Base-by-base conservation (phyloP, 2,329 filamentous ascomycete genomes). In the Aspergillus clavatus region DNA sequence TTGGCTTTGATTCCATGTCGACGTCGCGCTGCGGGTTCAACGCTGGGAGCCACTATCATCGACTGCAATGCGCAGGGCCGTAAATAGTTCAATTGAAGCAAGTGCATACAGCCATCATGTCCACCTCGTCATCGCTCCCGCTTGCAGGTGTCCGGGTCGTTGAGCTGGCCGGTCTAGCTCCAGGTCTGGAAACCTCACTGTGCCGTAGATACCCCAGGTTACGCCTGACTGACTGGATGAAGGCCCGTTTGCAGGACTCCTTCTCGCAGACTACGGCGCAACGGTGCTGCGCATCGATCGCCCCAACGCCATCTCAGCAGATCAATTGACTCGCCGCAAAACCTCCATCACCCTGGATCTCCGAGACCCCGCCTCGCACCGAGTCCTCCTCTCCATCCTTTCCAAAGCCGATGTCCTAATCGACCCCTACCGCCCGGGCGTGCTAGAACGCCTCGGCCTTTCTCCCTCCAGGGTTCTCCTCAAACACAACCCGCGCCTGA, bases 351-450 rank as follows among this genome's bases (percentile, higher is more conserved):
- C 82, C 29, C 76, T 96, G 3, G 80, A 96, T 69, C 78, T 96
- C 42, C 94, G 93, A 62, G 77, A 79, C 0, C 55, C 78, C 0
- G 56, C 68, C 1, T 89, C 87, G 5, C 63, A 82, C 10, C 74
- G 75, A 1, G 72, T 96, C 5, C 68, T 95, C 42, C 82, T 82
- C 49, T 72, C 76, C 3, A 75, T 96, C 1, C 70, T 85, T 27
- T 67, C 72, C 12, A 63, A 72, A 12, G 76, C 82, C 45, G 91
- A 97, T 68, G 75, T 96, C 27, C 68, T 97, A 22, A 93, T 97
- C 65, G 93, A 97, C 66, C 91, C 93, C 0, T 97, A 89, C 73
- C 86, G 91, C 0, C 91, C 91, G 0, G 89, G 89, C 27, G 88
- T 96, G 1, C 78, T 97, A 2, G 91, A 97, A 70, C 86, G 84